phyloP scores from a whole-genome alignment of 768 basidiomycete genomes.

The Hericium rajendrae region DNA sequence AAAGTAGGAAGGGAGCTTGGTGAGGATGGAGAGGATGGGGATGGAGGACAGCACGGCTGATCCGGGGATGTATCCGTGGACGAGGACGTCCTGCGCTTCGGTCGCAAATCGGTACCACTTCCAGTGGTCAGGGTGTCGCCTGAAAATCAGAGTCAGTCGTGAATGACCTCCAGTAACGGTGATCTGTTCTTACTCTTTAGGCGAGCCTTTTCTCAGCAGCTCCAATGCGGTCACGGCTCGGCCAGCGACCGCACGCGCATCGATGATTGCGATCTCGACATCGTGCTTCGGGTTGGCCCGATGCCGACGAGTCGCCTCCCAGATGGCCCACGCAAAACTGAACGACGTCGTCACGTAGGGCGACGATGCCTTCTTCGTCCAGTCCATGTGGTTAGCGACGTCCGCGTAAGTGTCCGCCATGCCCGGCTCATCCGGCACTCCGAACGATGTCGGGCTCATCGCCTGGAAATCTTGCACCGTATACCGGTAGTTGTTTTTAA shows the following conservation, averaged over 20 bases:
- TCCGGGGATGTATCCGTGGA: slow-evolving; percentile 58
- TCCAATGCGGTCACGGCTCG: slow-evolving; percentile 58
- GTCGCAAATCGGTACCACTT: slow-evolving; percentile 69
- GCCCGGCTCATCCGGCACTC: slow-evolving; percentile 10
- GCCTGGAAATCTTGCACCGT: slow-evolving; percentile 17
- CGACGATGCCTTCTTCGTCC: slow-evolving; percentile 64
- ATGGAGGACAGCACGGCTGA: slow-evolving; percentile 61
- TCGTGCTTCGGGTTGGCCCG: slow-evolving; percentile 64
- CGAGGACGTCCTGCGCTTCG: slow-evolving; percentile 69
- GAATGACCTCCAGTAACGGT: not conserved
- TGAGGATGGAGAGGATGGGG: slow-evolving; percentile 53
- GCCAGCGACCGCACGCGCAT: slow-evolving; percentile 47
- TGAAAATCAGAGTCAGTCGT: slow-evolving; percentile 18
- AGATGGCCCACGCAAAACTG: slow-evolving; percentile 74
- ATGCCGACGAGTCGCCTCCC: slow-evolving; percentile 74
- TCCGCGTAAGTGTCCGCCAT: slow-evolving; percentile 42
- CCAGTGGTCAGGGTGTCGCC: slow-evolving; percentile 56
- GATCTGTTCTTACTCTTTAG: slow-evolving; percentile 41
- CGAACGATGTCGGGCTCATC: slow-evolving; percentile 7
- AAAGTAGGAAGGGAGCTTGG: slow-evolving; percentile 68
- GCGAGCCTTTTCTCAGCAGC: slow-evolving; percentile 40
- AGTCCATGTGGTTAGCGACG: slow-evolving; percentile 63
- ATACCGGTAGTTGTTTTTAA: slow-evolving; percentile 29
- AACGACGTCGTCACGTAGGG: slow-evolving; percentile 69
- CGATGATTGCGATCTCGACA: slow-evolving; percentile 71